phyloP scores from a whole-genome alignment of 345 rosid species.

The Orychophragmus violaceus region DNA sequence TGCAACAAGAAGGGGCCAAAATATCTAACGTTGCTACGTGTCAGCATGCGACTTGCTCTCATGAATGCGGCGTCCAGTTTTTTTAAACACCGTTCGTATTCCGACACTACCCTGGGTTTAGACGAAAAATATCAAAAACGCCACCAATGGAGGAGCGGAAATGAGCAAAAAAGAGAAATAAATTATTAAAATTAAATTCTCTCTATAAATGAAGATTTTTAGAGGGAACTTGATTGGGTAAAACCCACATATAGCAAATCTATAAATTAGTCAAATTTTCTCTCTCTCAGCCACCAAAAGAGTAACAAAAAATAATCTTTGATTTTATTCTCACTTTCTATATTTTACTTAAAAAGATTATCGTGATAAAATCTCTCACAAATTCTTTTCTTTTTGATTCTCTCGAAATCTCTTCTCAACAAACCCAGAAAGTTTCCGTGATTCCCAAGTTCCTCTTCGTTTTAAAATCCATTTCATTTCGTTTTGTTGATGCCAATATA shows the following conservation, averaged over 20 bases:
- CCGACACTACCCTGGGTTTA: not conserved
- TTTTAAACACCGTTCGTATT: not conserved
- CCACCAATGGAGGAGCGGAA: conserved; percentile 25
- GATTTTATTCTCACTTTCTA: not conserved
- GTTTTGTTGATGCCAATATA: conserved; percentile 10
- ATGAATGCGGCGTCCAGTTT: conserved; percentile 44
- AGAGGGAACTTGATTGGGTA: not conserved
- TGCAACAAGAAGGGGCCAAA: conserved; percentile 7
- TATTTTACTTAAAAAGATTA: not conserved
- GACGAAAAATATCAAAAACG: not conserved
- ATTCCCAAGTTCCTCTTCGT: conserved; percentile 7
- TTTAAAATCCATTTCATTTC: not conserved
- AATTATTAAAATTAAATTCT: not conserved
- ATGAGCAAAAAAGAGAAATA: not conserved
- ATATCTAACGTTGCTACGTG: conserved; percentile 34
- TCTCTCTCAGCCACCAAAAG: not conserved
- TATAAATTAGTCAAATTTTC: too few relatives aligned
- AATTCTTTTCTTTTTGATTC: not conserved
- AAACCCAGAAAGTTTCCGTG: not conserved
- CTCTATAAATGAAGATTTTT: not conserved
- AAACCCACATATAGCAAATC: too few relatives aligned
- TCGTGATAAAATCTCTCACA: not conserved
- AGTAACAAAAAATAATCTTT: not conserved
- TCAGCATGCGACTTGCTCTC: conserved; percentile 18
- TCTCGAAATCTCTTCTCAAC: not conserved